Base-by-base conservation (phyloP, 2,329 filamentous ascomycete species). In the Fusarium euwallaceae region DNA sequence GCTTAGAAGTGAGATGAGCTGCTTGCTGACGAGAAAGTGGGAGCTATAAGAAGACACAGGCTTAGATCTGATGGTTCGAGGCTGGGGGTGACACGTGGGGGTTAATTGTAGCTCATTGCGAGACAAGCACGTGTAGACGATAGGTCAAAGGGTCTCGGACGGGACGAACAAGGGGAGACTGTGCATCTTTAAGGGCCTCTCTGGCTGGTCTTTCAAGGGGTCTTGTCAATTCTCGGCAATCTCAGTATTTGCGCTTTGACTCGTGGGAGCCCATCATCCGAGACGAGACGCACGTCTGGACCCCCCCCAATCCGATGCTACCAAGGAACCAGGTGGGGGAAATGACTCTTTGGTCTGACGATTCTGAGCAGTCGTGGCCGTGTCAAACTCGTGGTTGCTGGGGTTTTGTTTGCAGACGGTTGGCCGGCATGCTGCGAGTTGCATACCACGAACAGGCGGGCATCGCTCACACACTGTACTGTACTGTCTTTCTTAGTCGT, bases 221-320 rank as follows among this genome's bases (percentile, higher is more conserved):
- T 24, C 22, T 60, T 60, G 61, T 43, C 39, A 64, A 53, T 36
- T 72, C 64, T 72, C 70, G 68, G 64, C 61, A 72, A 72, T 72
- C 70, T 72, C 36, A 55, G 45, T 27, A 32, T 55, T 55, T 72
- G 64, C 70, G 70, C 70, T 71, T 71, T 68, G 70, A 72, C 70
- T 64, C 27, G 67, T 59, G 48, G 48, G 48, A 71, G 66, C 39
- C 37, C 41, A 69, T 70, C 59, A 41, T 64, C 48, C 48, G 61
- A 56, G 62, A 64, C 56, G 62, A 53, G 24, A 53, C 48, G 48
- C 62, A 59, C 39, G 36, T 64, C 55, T 36, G 27, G 36, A 34
- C 36, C 36, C 51, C 51, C 51, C 39, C 61, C 32, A 55, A 63
- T 64, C 61, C 32, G 34, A 63, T 64, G 51, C 39, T 64, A 64